Conservation (phyloP, 2,329 filamentous ascomycete genomes). For the Hymenoscyphus scutula region DNA sequence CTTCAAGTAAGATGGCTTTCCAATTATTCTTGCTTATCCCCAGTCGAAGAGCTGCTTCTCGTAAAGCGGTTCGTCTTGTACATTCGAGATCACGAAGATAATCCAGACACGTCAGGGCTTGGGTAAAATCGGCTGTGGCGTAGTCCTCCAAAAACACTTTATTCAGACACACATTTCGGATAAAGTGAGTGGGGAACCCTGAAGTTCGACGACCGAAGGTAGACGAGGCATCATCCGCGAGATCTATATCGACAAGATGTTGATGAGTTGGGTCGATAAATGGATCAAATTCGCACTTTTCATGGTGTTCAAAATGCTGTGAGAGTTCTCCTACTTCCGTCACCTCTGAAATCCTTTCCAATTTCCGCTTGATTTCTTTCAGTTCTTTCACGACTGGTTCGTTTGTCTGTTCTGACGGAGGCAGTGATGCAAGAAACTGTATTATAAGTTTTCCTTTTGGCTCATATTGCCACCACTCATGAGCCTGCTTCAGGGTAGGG, state of each 20-base stretch:
- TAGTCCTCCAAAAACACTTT: conserved; percentile 23
- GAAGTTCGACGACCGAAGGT: conserved; percentile 3
- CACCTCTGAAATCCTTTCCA: neutral
- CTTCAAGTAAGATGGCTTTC: conserved; percentile 21
- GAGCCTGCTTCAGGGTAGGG: conserved; percentile 26
- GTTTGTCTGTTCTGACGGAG: conserved; percentile 3
- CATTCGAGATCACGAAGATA: conserved; percentile 32
- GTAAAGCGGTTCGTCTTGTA: conserved; percentile 22
- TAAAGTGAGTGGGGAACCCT: conserved; percentile 22
- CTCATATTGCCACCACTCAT: conserved; percentile 30
- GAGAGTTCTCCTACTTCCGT: neutral
- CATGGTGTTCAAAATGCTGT: neutral
- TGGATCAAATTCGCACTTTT: conserved; percentile 3
- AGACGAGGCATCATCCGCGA: conserved; percentile 1
- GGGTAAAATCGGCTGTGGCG: conserved; percentile 24
- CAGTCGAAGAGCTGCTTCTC: conserved; percentile 25
- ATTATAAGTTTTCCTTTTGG: conserved; percentile 25
- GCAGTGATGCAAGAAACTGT: conserved; percentile 23
- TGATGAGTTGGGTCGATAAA: conserved; percentile 15
- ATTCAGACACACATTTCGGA: conserved; percentile 23
- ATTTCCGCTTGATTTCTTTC: neutral
- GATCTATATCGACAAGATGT: conserved; percentile 20
- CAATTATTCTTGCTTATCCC: conserved; percentile 27
- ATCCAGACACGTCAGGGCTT: conserved; percentile 29
- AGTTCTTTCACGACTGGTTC: neutral